Conservation (phyloP, 2,329 filamentous ascomycete genomes). For the Chalaropsis ovoidea region DNA sequence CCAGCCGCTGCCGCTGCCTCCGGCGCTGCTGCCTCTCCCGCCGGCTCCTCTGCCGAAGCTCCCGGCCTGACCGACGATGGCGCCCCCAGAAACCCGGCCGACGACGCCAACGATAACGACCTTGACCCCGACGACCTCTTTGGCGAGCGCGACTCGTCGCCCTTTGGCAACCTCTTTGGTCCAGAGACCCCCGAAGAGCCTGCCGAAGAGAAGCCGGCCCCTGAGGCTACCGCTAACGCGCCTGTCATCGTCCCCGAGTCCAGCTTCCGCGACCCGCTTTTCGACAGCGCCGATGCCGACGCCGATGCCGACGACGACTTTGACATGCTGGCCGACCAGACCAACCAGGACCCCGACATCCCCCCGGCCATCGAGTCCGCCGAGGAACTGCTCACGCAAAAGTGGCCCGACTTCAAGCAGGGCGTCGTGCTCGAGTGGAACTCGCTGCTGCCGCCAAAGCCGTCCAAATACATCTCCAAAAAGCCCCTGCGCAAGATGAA, state of each 20-base stretch:
- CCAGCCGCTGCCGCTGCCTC: conserved; percentile 26
- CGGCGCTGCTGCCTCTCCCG: background rate
- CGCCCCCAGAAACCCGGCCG: conserved; percentile 41
- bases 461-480: conserved; percentile 68
- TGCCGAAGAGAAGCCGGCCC: conserved; percentile 30
- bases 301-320: conserved; percentile 30
- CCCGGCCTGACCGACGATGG: conserved; percentile 45
- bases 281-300: conserved; percentile 35
- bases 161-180: conserved; percentile 38
- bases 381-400: conserved; percentile 64
- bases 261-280: conserved; percentile 24
- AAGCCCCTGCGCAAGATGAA: conserved; percentile 69
- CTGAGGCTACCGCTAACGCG: background rate
- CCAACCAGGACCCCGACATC: conserved; percentile 52
- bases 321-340: conserved; percentile 38
- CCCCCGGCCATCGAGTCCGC: conserved; percentile 62
- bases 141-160: conserved; percentile 48
- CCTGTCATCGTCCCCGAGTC: conserved; percentile 25
- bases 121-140: conserved; percentile 56
- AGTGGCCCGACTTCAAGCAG: conserved; percentile 72
- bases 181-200: conserved; percentile 36
- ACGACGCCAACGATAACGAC: conserved; percentile 38
- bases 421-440: conserved; percentile 69
- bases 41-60: background rate
- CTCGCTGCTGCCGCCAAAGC: conserved; percentile 71